These are phyloP conservation scores for Cylindrotheca closterium DNA, from an alignment of 108 stramenopile species.

Conservation along the genomic window DNA sequence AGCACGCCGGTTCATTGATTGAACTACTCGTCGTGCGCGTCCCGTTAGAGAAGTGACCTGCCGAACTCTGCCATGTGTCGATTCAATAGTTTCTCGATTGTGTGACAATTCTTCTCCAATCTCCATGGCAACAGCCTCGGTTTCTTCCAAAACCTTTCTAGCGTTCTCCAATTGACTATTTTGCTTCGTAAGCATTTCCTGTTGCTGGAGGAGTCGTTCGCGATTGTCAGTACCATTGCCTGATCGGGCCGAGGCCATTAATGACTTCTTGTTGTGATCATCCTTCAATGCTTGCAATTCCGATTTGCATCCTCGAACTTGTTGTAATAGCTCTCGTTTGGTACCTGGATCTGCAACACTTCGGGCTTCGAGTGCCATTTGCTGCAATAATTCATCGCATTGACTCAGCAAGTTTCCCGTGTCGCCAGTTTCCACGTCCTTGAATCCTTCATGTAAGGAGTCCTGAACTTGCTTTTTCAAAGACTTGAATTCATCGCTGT, in stretches of 20 bases:
- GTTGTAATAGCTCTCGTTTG: constrained; percentile 74
- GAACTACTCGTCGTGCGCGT: constrained; percentile 84
- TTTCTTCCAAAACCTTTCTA: constrained; percentile 90
- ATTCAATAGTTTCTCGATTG: constrained; percentile 90
- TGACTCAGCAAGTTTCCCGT: constrained; percentile 74
- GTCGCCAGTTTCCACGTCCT: constrained; percentile 27
- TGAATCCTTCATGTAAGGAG: constrained; percentile 21
- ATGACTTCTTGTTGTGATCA: constrained; percentile 43
- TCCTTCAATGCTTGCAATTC: constrained; percentile 42
- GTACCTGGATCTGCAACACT: constrained; percentile 58
- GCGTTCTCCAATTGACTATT: constrained; percentile 88
- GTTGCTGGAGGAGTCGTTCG: constrained; percentile 60
- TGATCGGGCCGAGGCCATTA: constrained; percentile 13
- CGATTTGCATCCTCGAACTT: constrained; percentile 61
- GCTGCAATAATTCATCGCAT: constrained; percentile 92
- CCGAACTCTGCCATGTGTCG: constrained; percentile 83
- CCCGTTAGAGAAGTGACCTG: constrained; percentile 91
- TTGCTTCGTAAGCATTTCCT: constrained; percentile 75
- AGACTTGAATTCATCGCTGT: constrained; percentile 93
- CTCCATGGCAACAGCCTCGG: constrained; percentile 91
- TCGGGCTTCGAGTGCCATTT: constrained; percentile 94
- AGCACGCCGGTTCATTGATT: constrained; percentile 87
- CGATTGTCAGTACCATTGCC: constrained; percentile 24
- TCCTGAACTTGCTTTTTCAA: constrained; percentile 79
- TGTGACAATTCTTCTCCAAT: constrained; percentile 90